Evolutionary conservation across 768 basidiomycete genomes (phyloP), one percentile per base, ranked within the genome.

Genomic region (Hemileccinum rubropunctum): DNA sequence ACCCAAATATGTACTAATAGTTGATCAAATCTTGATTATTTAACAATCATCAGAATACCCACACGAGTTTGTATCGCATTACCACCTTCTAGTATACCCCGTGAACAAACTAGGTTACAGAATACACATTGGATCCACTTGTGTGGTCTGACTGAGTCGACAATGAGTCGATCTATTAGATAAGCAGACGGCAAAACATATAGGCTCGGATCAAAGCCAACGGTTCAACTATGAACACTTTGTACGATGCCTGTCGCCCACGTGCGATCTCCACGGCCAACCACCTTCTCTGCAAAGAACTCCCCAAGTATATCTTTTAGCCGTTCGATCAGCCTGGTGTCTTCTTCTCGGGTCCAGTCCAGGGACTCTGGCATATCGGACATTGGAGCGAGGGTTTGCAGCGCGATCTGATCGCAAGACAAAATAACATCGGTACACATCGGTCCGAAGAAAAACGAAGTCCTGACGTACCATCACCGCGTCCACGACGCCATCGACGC

Each of bases 221-320:
- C 37, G 15, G 36, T 35, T 57, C 54, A 60, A 37, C 54, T 54
- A 42, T 57, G 54, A 20, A 68, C 44, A 20, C 64, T 68, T 27
- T 62, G 62, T 12, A 86, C 62, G 20, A 88, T 74, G 21, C 80
- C 79, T 53, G 74, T 64, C 6, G 84, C 83, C 88, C 88, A 90
- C 3, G 69, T 70, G 10, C 77, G 76, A 62, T 91, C 88, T 28
- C 70, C 73, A 2, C 71, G 67, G 34, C 42, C 41, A 32, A 67
- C 45, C 15, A 91, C 62, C 39, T 72, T 72, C 40, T 76, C 73
- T 0, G 83, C 78, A 56, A 91, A 88, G 50, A 77, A 78, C 26
- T 77, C 76, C 13, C 89, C 89, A 10, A 91, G 54, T 1, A 76
- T 60, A 14, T 81, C 76, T 6, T 70, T 71, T 39, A 91, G 64